A percentile compares a stretch with the other conserved stretches of the same genome.
phyloP scores from a whole-genome alignment of 2,329 filamentous ascomycete species.

The Gaeumannomyces sp. region DNA sequence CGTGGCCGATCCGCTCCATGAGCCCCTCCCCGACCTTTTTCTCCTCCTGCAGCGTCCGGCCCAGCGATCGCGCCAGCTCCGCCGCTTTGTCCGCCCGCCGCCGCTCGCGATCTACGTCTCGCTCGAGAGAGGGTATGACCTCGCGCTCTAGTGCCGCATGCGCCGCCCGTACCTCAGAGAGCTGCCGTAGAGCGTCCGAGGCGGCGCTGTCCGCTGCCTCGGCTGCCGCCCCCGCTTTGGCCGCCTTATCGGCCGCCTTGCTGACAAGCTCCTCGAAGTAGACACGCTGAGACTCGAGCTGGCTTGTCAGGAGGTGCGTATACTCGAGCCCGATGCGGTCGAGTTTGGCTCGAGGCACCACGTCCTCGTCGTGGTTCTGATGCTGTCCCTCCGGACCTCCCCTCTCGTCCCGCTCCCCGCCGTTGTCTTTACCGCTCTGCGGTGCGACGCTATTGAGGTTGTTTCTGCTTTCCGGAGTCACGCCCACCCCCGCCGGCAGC shows the following conservation, averaged over 20 bases:
- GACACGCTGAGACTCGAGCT: conserved; percentile 84
- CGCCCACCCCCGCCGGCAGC: conserved; percentile 45
- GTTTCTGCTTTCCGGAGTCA: conserved; percentile 20
- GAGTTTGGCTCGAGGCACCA: conserved; percentile 62
- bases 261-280: conserved; percentile 93
- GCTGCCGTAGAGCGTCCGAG: conserved; percentile 40
- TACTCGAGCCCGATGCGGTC: conserved; percentile 88
- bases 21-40: conserved; percentile 77
- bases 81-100: conserved; percentile 66
- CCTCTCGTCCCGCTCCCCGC: conserved; percentile 1
- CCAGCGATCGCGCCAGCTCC: conserved; percentile 67
- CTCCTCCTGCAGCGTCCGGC: conserved; percentile 76
- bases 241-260: conserved; percentile 84
- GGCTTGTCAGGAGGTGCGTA: conserved; percentile 84
- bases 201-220: conserved; percentile 52
- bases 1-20: conserved; percentile 71
- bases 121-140: conserved; percentile 63
- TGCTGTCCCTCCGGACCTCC: conserved; percentile 9
- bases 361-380: conserved; percentile 41
- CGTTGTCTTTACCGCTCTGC: conserved; percentile 17
- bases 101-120: conserved; percentile 62
- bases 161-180: conserved; percentile 47
- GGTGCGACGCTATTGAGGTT: conserved; percentile 26
- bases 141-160: conserved; percentile 46
- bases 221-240: conserved; percentile 62